Evolutionary conservation across 768 basidiomycete species (phyloP).

Genomic region (Filobasidium floriforme): DNA sequence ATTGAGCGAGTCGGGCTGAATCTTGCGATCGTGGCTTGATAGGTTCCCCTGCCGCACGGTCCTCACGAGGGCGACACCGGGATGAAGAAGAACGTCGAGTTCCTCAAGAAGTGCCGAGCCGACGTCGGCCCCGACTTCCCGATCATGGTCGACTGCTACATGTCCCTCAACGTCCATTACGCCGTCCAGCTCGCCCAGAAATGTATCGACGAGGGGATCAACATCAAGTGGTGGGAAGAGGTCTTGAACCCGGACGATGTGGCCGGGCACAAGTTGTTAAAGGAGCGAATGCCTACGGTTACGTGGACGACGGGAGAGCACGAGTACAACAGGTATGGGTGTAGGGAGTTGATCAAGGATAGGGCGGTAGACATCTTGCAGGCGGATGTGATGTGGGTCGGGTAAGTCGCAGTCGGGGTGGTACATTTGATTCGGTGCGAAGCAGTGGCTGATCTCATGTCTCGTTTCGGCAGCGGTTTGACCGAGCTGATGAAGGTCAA

Average conservation of each 20-base stretch:
- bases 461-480: slow-evolving; percentile 32
- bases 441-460: slow-evolving; percentile 9
- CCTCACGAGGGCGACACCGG: slow-evolving; percentile 44
- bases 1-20: neutral
- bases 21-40: neutral
- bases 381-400: slow-evolving; percentile 47
- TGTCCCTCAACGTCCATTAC: slow-evolving; percentile 40
- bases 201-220: slow-evolving; percentile 44
- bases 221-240: slow-evolving; percentile 49
- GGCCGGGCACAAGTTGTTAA: slow-evolving; percentile 38
- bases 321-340: slow-evolving; percentile 46
- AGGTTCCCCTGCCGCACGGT: slow-evolving; percentile 41
- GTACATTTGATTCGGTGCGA: neutral
- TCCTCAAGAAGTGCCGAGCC: slow-evolving; percentile 39
- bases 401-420: slow-evolving; percentile 8
- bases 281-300: slow-evolving; percentile 43
- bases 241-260: slow-evolving; percentile 47
- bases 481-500: slow-evolving; percentile 46
- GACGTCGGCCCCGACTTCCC: slow-evolving; percentile 45
- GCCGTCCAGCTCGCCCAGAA: slow-evolving; percentile 43
- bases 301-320: slow-evolving; percentile 49
- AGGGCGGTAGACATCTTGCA: slow-evolving; percentile 47
- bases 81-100: slow-evolving; percentile 46
- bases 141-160: slow-evolving; percentile 47
- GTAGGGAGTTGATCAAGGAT: slow-evolving; percentile 47